These are phyloP conservation scores for Leucosporidium yakuticum DNA, from an alignment of 768 basidiomycete genomes.

Conservation along the genomic window DNA sequence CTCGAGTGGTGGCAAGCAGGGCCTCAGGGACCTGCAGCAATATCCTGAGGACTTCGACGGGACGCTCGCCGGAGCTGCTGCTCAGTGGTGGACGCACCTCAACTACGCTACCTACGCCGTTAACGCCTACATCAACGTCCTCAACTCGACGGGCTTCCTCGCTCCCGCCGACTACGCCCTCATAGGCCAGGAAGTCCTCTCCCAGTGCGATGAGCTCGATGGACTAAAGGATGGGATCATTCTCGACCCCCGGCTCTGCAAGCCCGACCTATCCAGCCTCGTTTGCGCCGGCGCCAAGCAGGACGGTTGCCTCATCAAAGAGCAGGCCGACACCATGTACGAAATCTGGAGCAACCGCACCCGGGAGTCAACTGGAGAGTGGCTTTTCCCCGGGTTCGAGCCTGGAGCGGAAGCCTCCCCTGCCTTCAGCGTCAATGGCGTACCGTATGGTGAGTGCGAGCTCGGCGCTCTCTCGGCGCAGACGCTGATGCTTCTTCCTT, in stretches of 20 bases:
- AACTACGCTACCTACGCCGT: constrained; percentile 24
- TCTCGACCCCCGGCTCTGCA: constrained; percentile 41
- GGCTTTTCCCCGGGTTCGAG: constrained; percentile 15
- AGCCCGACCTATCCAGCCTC: constrained; percentile 35
- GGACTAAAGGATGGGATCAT: constrained; percentile 42
- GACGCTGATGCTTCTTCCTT: no score
- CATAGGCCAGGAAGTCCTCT: constrained; percentile 17
- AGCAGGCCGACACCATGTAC: constrained; percentile 16
- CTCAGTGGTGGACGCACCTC: constrained; percentile 24
- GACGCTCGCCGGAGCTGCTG: constrained; percentile 28
- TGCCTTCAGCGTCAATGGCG: constrained; percentile 11
- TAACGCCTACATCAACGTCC: constrained; percentile 25
- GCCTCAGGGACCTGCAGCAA: constrained; percentile 19
- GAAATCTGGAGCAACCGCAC: constrained; percentile 9
- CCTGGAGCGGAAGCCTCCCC: constrained; percentile 9
- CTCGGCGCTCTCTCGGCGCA: no score
- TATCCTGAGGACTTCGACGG: constrained; percentile 32
- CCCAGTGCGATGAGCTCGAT: constrained; percentile 35
- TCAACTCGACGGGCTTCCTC: constrained; percentile 19
- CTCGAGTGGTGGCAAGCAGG: constrained; percentile 37
- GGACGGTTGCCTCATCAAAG: constrained; percentile 8
- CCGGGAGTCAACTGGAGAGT: constrained; percentile 9
- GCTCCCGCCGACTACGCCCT: constrained; percentile 8
- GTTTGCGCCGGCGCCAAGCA: constrained; percentile 10
- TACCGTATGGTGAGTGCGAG: constrained; percentile 10